Base-by-base conservation (phyloP, 2,329 filamentous ascomycete genomes). In the Keithomyces neogunnii region DNA sequence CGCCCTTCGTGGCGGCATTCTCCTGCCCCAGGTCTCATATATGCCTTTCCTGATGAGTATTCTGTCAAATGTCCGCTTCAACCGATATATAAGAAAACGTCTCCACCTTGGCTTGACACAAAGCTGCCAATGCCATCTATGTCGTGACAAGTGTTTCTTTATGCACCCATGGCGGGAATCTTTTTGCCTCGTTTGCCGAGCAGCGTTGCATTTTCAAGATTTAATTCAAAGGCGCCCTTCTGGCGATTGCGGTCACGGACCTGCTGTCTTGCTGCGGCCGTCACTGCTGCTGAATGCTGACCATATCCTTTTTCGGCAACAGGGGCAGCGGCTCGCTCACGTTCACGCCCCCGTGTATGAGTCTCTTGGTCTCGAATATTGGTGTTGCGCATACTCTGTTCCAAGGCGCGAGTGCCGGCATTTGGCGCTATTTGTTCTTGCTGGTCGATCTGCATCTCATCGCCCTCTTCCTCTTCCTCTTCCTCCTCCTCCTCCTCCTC, bases 171-270 rank as follows among this genome's bases (percentile, higher is more conserved):
- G 53, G 74, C 71, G 29, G 74, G 67, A 44, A 78, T 68, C 60
- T 83, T 81, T 59, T 77, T 74, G 28, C 73, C 74, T 53, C 82
- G 72, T 60, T 91, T 82, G 33, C 91, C 91, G 4, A 99, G 74
- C 48, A 99, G 70, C 1, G 91, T 97, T 1, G 93, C 88, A 51
- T 93, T 93, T 57, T 95, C 89, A 38, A 99, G 73, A 63, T 84
- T 96, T 45, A 99, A 78, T 69, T 99, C 93, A 59, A 99, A 99
- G 0, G 87, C 84, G 33, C 89, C 90, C 68, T 85, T 88, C 59
- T 87, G 82, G 56, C 76, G 78, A 52, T 82, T 78, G 33, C 80
- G 75, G 44, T 85, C 82, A 40, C 76, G 72, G 4, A 93, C 89
- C 63, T 89, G 89, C 62, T 88, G 84, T 60, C 86, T 85, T 3